Evolutionary conservation across 2,329 filamentous ascomycete genomes (phyloP).

Genomic region (Fusarium protoensiforme): DNA sequence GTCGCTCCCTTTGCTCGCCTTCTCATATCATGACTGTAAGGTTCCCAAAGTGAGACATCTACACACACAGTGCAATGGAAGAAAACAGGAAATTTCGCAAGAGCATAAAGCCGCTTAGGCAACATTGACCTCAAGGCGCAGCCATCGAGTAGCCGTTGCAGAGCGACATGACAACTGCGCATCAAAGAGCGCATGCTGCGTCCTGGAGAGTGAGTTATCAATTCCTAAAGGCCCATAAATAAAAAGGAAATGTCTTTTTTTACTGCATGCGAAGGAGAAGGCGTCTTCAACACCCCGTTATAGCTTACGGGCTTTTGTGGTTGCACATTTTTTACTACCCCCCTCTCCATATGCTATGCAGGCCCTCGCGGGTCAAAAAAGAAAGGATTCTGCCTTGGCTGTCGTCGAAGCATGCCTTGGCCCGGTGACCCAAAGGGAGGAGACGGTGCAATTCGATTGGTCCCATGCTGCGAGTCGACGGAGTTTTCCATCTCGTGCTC

Average conservation of each 20-base stretch:
- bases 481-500: background rate
- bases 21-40: background rate
- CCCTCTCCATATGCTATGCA: background rate
- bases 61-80: background rate
- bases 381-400: slow-evolving; percentile 6
- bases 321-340: background rate
- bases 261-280: background rate
- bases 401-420: background rate
- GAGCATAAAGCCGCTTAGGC: background rate
- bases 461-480: background rate
- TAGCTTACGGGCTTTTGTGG: background rate
- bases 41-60: background rate
- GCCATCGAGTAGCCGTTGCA: background rate
- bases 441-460: background rate
- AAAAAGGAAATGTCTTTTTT: background rate
- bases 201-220: background rate
- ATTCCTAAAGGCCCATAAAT: background rate
- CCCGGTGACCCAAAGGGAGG: background rate
- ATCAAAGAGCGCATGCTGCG: background rate
- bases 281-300: background rate
- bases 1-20: background rate
- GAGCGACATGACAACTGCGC: background rate
- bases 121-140: background rate
- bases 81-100: background rate
- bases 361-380: background rate